Conservation (phyloP, 441 rosid genomes). For the Breynia disticha region DNA sequence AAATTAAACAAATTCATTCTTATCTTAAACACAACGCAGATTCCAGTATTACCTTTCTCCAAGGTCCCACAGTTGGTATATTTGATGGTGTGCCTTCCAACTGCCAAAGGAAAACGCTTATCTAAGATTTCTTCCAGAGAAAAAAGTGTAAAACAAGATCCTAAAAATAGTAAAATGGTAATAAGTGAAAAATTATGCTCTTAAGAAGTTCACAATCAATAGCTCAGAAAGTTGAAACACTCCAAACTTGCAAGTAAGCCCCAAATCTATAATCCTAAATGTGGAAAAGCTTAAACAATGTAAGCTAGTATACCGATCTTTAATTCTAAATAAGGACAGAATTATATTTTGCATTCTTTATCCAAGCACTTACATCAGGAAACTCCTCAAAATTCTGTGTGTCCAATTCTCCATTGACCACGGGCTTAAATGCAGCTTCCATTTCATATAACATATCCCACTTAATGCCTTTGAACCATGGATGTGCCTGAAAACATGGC, state of each 20-base stretch:
- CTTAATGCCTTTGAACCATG: conserved; percentile 59
- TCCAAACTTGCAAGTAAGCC: too few relatives aligned
- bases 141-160: too few relatives aligned
- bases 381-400: conserved; percentile 97
- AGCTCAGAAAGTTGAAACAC: neutral
- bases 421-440: conserved; percentile 77
- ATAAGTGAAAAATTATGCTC: too few relatives aligned
- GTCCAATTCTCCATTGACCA: conserved; percentile 74
- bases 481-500: conserved; percentile 46
- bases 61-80: conserved; percentile 73
- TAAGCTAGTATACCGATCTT: too few relatives aligned
- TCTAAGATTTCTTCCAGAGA: too few relatives aligned
- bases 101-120: conserved; percentile 29
- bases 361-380: conserved; percentile 61
- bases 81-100: conserved; percentile 59
- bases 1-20: too few relatives aligned
- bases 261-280: neutral
- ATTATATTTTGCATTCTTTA: conserved; percentile 1
- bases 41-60: conserved; percentile 66
- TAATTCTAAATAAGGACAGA: neutral
- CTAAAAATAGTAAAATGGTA: too few relatives aligned
- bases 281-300: neutral
- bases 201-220: neutral
- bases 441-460: conserved; percentile 84
- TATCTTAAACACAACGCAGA: neutral